Evolutionary conservation across 1,139 yeast species (phyloP).

Genomic region (Scheffersomyces lignicola): DNA sequence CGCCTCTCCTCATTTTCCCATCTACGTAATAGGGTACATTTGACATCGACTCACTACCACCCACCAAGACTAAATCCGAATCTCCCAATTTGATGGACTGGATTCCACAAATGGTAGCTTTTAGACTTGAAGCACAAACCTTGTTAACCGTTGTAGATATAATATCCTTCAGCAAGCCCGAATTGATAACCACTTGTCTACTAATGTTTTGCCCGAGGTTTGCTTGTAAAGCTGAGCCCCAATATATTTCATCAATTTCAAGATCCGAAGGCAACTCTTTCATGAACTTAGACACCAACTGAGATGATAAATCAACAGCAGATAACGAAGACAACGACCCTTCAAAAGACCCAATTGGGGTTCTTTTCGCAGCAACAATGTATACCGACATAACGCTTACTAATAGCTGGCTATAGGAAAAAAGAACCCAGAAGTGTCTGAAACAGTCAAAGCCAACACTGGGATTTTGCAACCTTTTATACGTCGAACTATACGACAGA

Average conservation of each 20-base stretch:
- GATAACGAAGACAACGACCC: constrained; percentile 72
- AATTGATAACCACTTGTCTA: constrained; percentile 85
- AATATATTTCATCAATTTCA: constrained; percentile 79
- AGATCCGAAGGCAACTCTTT: constrained; percentile 42
- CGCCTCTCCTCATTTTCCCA: constrained; percentile 46
- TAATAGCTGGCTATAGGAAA: too few species aligned
- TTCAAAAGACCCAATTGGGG: constrained; percentile 73
- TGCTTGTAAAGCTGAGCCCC: constrained; percentile 88
- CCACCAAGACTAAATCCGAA: constrained; percentile 87
- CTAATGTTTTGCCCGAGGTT: constrained; percentile 94
- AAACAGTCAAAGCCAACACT: too few species aligned
- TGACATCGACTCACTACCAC: constrained; percentile 95
- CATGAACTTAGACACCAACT: neutral
- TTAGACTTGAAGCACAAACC: constrained; percentile 93
- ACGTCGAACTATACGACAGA: too few species aligned
- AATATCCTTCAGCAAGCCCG: constrained; percentile 72
- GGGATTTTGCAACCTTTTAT: too few species aligned
- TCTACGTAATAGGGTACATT: constrained; percentile 88
- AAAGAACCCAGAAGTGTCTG: too few species aligned
- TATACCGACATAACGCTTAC: constrained; percentile 5
- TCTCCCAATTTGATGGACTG: constrained; percentile 81
- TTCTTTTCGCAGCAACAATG: constrained; percentile 4
- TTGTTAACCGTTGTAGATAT: constrained; percentile 88
- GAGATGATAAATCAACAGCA: constrained; percentile 37
- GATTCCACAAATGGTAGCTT: constrained; percentile 81